phyloP scores from a whole-genome alignment of 2,329 filamentous ascomycete species.

The Fusarium mexicanum region DNA sequence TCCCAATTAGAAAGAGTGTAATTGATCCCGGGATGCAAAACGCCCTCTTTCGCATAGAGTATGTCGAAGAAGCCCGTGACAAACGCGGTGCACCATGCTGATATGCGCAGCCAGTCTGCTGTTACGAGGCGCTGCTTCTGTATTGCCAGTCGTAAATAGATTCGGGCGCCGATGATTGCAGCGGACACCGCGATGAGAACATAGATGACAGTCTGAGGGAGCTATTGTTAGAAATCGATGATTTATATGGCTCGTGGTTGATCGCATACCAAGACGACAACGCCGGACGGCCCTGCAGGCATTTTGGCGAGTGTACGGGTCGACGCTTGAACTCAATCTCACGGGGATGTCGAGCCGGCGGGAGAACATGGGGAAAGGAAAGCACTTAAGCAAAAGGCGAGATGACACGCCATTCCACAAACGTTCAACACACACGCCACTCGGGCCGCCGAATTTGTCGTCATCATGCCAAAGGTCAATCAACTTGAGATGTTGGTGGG shows the following conservation, averaged over 20 bases:
- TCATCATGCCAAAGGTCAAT: not conserved
- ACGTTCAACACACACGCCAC: not conserved
- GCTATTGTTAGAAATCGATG: accelerated
- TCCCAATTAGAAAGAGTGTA: slow-evolving; percentile 21
- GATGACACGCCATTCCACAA: not conserved
- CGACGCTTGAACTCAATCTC: not conserved
- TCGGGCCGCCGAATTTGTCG: not conserved
- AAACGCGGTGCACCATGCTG: slow-evolving; percentile 14
- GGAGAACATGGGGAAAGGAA: not conserved
- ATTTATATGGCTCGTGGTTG: not conserved
- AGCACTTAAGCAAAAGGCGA: not conserved
- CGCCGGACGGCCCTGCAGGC: slow-evolving; percentile 5
- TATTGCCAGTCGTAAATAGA: slow-evolving; percentile 18
- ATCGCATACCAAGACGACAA: not conserved
- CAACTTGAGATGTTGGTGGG: not conserved
- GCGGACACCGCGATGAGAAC: not conserved
- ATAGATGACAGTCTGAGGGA: not conserved
- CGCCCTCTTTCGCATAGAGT: not conserved
- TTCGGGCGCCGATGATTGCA: slow-evolving; percentile 1
- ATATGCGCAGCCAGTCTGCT: slow-evolving; percentile 11
- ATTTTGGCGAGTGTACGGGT: not conserved
- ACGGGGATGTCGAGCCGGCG: too few relatives aligned
- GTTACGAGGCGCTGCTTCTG: slow-evolving; percentile 12
- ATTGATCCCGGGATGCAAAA: not conserved
- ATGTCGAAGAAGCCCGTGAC: slow-evolving; percentile 2